phyloP scores from a whole-genome alignment of 2,329 filamentous ascomycete species.

The Penicillium capsulatum region DNA sequence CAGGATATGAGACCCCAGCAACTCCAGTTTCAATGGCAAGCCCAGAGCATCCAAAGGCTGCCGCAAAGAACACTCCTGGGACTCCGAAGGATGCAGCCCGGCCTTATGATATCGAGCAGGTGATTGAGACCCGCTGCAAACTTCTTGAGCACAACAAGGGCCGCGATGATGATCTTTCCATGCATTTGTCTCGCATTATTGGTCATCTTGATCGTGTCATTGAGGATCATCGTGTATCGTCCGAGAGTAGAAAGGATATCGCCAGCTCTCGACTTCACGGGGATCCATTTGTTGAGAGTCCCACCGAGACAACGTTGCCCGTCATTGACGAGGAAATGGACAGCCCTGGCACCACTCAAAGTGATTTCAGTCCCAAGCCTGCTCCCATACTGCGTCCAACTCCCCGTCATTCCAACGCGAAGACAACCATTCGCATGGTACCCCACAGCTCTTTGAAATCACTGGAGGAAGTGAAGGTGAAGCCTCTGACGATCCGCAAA shows the following conservation, averaged over 20 bases:
- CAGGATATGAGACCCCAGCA: constrained; percentile 51
- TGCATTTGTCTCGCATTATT: constrained; percentile 57
- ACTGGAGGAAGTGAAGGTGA: constrained; percentile 44
- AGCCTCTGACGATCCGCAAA: constrained; percentile 56
- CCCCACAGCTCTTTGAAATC: constrained; percentile 48
- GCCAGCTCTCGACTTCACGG: constrained; percentile 7
- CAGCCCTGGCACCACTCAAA: constrained; percentile 10
- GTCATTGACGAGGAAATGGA: constrained; percentile 50
- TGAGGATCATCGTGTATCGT: constrained; percentile 33
- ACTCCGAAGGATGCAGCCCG: constrained; percentile 44
- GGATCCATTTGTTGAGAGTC: constrained; percentile 17
- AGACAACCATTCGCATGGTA: constrained; percentile 55
- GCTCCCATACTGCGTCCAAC: constrained; percentile 10
- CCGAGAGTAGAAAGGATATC: constrained; percentile 1
- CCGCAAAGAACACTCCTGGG: constrained; percentile 32
- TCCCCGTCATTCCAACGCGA: constrained; percentile 21
- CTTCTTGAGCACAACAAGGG: constrained; percentile 50
- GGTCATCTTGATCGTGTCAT: constrained; percentile 57
- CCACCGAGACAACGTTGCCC: constrained; percentile 38
- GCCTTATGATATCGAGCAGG: constrained; percentile 51
- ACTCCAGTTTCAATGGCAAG: constrained; percentile 41
- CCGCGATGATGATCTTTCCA: constrained; percentile 43
- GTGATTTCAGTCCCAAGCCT: constrained; percentile 10
- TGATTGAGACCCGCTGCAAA: constrained; percentile 56
- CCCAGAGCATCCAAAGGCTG: constrained; percentile 22